Base-by-base conservation (phyloP, 441 rosid species). In the Populus hybrid region DNA sequence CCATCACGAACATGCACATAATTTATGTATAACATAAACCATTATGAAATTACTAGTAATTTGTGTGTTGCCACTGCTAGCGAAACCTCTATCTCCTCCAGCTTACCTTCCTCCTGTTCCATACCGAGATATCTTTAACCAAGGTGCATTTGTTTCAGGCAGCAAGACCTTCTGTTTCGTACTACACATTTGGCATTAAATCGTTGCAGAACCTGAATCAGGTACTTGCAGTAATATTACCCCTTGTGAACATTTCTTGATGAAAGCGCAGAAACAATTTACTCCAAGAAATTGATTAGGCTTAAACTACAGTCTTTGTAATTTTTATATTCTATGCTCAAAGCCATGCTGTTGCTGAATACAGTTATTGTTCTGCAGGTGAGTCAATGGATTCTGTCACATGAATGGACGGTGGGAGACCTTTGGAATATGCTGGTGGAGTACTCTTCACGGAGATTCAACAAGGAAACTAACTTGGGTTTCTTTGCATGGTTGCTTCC, bases 331-430 rank as follows among this genome's bases (percentile, higher is more conserved):
- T 46, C 57, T 1, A 46, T 46, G 57, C 14, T 46, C 57, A 46
- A 46, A 46, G 57, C 57, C 20, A 14, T 46, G 57, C 7, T 46
- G 57, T 46, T 46, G 57, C 57, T 46, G 57, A 46, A 46, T 12
- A 5, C 57, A 46, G 57, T 14, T 46, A 46, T 46, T 50, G 42
- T 16, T 28, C 42, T 77, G 79, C 93, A 92, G 98, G 95, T 90
- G 82, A 90, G 83, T 70, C 75, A 73, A 77, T 92, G 99, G 99
- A 91, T 96, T 77, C 70, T 85, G 81, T 75, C 76, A 59, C 98
- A 96, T 67, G 84, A 84, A 77, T 96, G 99, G 99, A 92, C 94
- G 9, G 98, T 96, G 14, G 99, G 97, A 83, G 98, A 96, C 73
- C 95, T 96, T 38, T 93, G 99, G 97, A 85, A 83, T 83, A 86